These are phyloP conservation scores for Neostapfia colusana DNA, from an alignment of 176 grass and related monocot genomes.

Conservation along the genomic window DNA sequence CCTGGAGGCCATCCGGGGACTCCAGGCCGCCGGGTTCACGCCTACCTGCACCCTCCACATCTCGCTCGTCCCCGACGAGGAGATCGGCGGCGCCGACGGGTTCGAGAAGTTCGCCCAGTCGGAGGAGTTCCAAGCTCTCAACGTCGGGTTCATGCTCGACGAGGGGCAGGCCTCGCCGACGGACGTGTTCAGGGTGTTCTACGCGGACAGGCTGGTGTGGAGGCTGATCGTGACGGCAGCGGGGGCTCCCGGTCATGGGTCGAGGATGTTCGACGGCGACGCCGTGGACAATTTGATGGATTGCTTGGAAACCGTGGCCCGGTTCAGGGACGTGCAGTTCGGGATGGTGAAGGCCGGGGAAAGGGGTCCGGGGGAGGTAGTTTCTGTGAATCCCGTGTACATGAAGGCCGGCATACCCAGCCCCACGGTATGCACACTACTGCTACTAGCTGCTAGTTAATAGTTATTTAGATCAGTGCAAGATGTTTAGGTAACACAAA, in stretches of 20 bases:
- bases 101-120: constrained; percentile 50
- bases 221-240: constrained; percentile 65
- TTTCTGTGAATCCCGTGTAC: constrained; percentile 79
- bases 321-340: constrained; percentile 71
- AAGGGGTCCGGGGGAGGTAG: constrained; percentile 57
- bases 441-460: neutral
- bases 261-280: constrained; percentile 68
- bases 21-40: constrained; percentile 54
- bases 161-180: constrained; percentile 83
- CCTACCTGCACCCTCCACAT: constrained; percentile 74
- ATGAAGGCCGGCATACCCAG: constrained; percentile 80
- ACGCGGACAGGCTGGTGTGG: constrained; percentile 70
- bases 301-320: constrained; percentile 52
- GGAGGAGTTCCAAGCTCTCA: constrained; percentile 64
- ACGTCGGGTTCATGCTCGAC: constrained; percentile 81
- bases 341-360: constrained; percentile 61
- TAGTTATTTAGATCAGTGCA: neutral
- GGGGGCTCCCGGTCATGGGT: constrained; percentile 70
- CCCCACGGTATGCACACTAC: constrained; percentile 55
- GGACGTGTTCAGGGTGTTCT: constrained; percentile 85
- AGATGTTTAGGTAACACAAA: neutral
- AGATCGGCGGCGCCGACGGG: constrained; percentile 68
- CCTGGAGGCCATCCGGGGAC: constrained; percentile 79
- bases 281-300: constrained; percentile 86
- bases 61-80: constrained; percentile 87